Conservation (phyloP, 345 rosid species). For the Viola odorata region DNA sequence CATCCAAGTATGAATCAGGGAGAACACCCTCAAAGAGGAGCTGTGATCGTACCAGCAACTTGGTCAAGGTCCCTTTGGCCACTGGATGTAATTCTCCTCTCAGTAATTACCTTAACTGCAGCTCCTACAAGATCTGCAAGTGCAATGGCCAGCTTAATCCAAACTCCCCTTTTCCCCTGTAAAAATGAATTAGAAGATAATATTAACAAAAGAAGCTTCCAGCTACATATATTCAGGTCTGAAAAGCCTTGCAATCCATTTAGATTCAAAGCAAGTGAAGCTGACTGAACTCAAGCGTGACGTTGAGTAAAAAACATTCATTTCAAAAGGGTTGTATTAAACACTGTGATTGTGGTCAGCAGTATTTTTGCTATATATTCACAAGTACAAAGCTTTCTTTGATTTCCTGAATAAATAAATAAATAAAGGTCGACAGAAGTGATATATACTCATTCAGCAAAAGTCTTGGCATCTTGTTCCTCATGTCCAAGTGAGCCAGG, state of each 20-base stretch:
- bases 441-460: slow-evolving; percentile 74
- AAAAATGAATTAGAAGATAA: neutral
- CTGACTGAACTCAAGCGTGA: no score
- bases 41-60: no score
- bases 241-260: neutral
- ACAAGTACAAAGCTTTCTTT: neutral
- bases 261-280: no score
- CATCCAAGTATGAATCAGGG: no score
- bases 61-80: no score
- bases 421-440: neutral
- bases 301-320: no score
- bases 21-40: no score
- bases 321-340: neutral
- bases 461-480: slow-evolving; percentile 83
- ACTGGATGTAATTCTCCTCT: no score
- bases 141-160: slow-evolving; percentile 66
- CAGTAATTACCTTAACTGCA: slow-evolving; percentile 55
- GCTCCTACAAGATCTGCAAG: slow-evolving; percentile 62
- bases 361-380: neutral
- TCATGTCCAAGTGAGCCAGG: slow-evolving; percentile 91
- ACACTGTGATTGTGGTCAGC: neutral
- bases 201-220: neutral
- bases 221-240: neutral
- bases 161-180: slow-evolving; percentile 74
- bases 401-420: neutral